A percentile compares a stretch with the other conserved stretches of the same genome.
These are phyloP conservation scores for Phialocephala sp. DNA, from an alignment of 2,329 filamentous ascomycete species.

Conservation along the genomic window DNA sequence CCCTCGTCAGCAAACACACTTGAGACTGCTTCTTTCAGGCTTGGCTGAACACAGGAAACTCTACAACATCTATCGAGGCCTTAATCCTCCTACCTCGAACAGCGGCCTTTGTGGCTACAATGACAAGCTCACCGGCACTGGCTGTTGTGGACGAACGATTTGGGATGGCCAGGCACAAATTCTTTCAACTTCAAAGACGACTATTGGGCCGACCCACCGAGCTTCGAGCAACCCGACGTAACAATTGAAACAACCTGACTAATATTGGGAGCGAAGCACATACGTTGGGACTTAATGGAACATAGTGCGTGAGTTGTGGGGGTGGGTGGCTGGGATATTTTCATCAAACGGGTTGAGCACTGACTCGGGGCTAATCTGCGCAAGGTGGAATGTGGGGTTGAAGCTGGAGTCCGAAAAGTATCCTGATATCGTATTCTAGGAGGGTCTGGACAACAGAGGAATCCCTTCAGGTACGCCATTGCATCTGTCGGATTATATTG, in stretches of 20 bases:
- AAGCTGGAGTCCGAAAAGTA: too few species aligned
- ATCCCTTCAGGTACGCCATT: too few species aligned
- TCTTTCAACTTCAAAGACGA: background rate
- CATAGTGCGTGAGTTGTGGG: background rate
- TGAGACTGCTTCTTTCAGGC: background rate
- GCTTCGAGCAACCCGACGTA: background rate
- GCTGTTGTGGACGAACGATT: background rate
- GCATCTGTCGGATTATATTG: too few species aligned
- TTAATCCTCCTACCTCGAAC: background rate
- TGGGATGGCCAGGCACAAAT: background rate
- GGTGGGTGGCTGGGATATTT: background rate
- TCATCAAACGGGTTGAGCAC: too few species aligned
- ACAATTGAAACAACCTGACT: background rate
- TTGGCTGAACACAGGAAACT: background rate
- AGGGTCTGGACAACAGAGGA: too few species aligned
- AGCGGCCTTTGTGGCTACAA: background rate
- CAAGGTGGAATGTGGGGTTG: too few species aligned
- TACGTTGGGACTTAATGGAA: background rate
- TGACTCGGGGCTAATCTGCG: too few species aligned
- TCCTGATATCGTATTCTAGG: too few species aligned
- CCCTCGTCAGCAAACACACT: background rate
- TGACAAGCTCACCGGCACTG: background rate
- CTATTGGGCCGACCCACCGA: background rate
- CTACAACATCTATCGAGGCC: background rate
- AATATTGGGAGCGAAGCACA: background rate